Percentiles rank a stretch among this genome's conserved stretches.
Evolutionary conservation across 1,284 basidiomycete genomes (phyloP).

Genomic region (Heliocybe sulcata): DNA sequence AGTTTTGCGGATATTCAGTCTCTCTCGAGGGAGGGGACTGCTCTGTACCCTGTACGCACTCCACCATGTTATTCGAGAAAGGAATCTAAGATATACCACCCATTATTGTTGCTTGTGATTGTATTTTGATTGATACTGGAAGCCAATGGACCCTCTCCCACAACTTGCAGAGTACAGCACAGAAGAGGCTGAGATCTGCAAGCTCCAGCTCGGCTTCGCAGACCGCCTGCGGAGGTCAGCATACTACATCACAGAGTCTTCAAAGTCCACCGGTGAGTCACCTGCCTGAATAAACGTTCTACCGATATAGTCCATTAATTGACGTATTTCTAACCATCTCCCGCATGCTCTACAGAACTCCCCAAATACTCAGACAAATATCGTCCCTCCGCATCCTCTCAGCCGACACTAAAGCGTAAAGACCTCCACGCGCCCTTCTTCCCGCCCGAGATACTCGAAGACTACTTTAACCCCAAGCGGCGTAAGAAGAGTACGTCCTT

Average conservation of each 20-base stretch:
- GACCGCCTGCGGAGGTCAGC: conserved; percentile 54
- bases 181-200: conserved; percentile 56
- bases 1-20: conserved; percentile 72
- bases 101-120: not conserved
- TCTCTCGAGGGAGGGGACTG: conserved; percentile 65
- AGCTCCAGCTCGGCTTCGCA: conserved; percentile 61
- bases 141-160: conserved; percentile 55
- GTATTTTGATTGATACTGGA: too few relatives aligned
- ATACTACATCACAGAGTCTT: conserved; percentile 68
- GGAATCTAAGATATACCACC: not conserved
- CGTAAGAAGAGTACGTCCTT: conserved; percentile 44
- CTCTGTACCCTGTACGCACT: conserved; percentile 66
- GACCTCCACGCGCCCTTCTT: conserved; percentile 72
- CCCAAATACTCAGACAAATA: conserved; percentile 79
- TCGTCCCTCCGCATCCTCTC: conserved; percentile 47
- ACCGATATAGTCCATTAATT: conserved; percentile 1
- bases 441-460: conserved; percentile 66
- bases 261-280: conserved; percentile 54
- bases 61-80: not conserved
- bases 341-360: conserved; percentile 37
- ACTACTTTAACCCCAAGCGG: conserved; percentile 68
- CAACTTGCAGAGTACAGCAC: conserved; percentile 54
- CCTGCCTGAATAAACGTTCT: not conserved
- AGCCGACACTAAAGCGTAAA: conserved; percentile 58
- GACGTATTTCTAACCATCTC: not conserved